Evolutionary conservation across 1,284 basidiomycete species (phyloP).

Genomic region (Sanghuangporus weigelae): DNA sequence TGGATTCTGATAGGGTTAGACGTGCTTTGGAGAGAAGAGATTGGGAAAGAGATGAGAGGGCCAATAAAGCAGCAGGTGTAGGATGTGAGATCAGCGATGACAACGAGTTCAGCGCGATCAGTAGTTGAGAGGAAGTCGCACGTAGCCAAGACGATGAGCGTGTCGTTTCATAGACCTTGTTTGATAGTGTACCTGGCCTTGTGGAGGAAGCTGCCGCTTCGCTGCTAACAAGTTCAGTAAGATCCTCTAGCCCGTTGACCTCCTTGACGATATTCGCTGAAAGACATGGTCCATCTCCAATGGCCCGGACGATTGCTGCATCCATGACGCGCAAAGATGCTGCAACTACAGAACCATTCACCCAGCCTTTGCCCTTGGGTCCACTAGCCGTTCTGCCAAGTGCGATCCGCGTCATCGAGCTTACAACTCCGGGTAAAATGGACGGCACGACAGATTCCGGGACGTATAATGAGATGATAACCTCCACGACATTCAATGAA

Average conservation of each 20-base stretch:
- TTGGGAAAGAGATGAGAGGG: constrained; percentile 51
- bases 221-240: constrained; percentile 34
- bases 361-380: constrained; percentile 46
- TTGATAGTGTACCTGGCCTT: neutral
- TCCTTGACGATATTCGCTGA: constrained; percentile 51
- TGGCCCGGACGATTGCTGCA: constrained; percentile 46
- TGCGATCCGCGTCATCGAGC: constrained; percentile 65
- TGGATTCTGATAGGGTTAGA: constrained; percentile 58
- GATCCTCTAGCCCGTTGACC: constrained; percentile 57
- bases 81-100: constrained; percentile 61
- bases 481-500: constrained; percentile 55
- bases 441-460: constrained; percentile 60
- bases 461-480: constrained; percentile 58
- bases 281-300: constrained; percentile 63
- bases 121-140: constrained; percentile 62
- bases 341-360: constrained; percentile 59
- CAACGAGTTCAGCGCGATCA: constrained; percentile 59
- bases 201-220: constrained; percentile 13
- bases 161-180: constrained; percentile 38
- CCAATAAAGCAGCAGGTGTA: constrained; percentile 53
- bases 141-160: constrained; percentile 56
- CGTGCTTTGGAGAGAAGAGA: constrained; percentile 49
- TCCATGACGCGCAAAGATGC: constrained; percentile 54
- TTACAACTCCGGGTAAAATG: constrained; percentile 78
- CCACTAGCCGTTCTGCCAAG: constrained; percentile 42